Evolutionary conservation across 257 asterid species (phyloP).

Genomic region (Nicotiana noctiflora): DNA sequence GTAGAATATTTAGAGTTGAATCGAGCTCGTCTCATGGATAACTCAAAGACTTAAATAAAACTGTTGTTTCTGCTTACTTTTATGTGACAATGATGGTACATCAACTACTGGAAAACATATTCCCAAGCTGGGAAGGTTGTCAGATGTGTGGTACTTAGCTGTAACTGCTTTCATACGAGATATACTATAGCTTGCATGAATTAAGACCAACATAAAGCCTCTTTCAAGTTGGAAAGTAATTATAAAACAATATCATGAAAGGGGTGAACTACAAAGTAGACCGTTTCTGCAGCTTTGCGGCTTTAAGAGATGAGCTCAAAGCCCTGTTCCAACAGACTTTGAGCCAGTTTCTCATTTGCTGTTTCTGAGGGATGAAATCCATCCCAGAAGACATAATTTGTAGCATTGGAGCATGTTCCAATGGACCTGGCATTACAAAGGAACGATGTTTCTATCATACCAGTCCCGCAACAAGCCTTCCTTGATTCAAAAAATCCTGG

Average conservation of each 20-base stretch:
- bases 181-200: background rate
- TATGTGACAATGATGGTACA: background rate
- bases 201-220: background rate
- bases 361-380: slow-evolving; percentile 72
- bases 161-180: background rate
- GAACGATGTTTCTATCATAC: slow-evolving; percentile 52
- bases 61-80: background rate
- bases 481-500: slow-evolving; percentile 72
- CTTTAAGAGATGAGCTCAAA: slow-evolving; percentile 55
- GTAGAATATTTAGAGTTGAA: background rate
- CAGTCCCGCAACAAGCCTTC: slow-evolving; percentile 77
- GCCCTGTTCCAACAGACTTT: slow-evolving; percentile 56
- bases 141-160: background rate
- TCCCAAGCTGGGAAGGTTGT: slow-evolving; percentile 2
- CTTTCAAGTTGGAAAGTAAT: background rate
- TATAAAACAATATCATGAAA: background rate
- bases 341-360: slow-evolving; percentile 69
- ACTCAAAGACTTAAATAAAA: background rate
- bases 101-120: background rate
- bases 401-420: slow-evolving; percentile 80
- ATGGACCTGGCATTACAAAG: slow-evolving; percentile 57
- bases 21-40: background rate
- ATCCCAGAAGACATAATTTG: slow-evolving; percentile 69
- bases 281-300: background rate
- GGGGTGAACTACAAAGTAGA: slow-evolving; percentile 9